A percentile compares a stretch with the other conserved stretches of the same genome.
Conservation (phyloP, 768 basidiomycete species). For the Panaeolus cyanescens region DNA sequence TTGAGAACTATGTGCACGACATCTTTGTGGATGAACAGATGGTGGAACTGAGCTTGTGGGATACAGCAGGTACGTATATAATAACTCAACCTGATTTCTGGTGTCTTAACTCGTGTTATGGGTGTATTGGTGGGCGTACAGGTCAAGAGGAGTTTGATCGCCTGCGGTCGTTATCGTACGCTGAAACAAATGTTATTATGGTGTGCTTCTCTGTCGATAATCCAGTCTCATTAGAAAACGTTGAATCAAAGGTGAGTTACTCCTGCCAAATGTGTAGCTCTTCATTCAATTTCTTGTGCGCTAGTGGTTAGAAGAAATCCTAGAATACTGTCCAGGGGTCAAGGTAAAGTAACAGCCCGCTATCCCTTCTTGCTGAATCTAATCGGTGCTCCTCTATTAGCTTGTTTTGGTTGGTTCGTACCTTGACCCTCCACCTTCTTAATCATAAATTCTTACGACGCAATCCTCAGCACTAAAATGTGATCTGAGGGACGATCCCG, state of each 20-base stretch:
- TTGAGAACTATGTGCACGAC: conserved; percentile 97
- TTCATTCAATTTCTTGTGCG: conserved; percentile 3
- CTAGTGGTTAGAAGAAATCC: conserved; percentile 92
- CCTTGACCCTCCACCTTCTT: neutral
- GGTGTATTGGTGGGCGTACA: conserved; percentile 28
- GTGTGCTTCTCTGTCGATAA: conserved; percentile 97
- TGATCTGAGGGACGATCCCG: conserved; percentile 86
- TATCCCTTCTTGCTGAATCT: conserved; percentile 5
- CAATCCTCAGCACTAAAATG: conserved; percentile 83
- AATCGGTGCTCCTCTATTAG: conserved; percentile 37
- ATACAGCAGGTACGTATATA: conserved; percentile 81
- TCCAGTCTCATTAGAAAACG: conserved; percentile 92
- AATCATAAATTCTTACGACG: conserved; percentile 7
- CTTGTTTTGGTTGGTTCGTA: conserved; percentile 86
- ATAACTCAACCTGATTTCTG: neutral
- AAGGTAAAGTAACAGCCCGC: conserved; percentile 56
- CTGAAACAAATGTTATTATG: conserved; percentile 96
- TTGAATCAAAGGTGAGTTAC: conserved; percentile 80
- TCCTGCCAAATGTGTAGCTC: neutral
- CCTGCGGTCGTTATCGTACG: conserved; percentile 90
- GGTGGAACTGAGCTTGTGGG: conserved; percentile 94
- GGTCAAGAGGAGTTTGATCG: conserved; percentile 97
- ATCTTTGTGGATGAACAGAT: conserved; percentile 82
- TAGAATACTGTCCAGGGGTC: conserved; percentile 93
- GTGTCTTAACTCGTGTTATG: conserved; percentile 1